Base-by-base conservation (phyloP, 169 alveolate genomes). In the Cyclospora cayetanensis region DNA sequence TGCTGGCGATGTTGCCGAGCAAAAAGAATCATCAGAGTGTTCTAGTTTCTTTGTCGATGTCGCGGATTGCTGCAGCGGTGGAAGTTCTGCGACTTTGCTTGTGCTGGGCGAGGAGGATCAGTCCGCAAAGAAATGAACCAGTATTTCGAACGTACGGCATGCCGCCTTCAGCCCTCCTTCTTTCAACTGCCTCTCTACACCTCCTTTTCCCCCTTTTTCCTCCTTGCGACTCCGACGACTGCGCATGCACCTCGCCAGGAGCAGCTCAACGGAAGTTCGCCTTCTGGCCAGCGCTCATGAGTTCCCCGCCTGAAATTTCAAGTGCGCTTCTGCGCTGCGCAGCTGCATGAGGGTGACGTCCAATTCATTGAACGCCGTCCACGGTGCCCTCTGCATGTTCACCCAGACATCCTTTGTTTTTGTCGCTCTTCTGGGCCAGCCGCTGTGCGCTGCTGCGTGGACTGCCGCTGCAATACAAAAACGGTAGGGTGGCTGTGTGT, bases 401-500 rank as follows among this genome's bases (percentile, higher is more conserved):
- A 46, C 89, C 12, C 72, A 53, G 11, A 79, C 89, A 18, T 68
- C 89, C 52, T 79, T 46, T 31, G 39, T 79, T 52, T 79, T 46
- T 50, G 89, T 79, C 34, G 89, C 89, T 2, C 42, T 79, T 2
- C 89, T 79, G 12, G 89, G 89, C 27, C 89, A 79, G 89, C 89
- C 89, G 1, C 72, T 79, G 4, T 60, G 42, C 41, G 46, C 18
- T 5, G 89, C 89, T 2, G 34, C 89, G 34, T 50, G 89, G 46
- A 79, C 89, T 3, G 89, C 74, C 15, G 39, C 43, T 1, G 89
- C 89, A 37, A 46, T 72, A 22, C 52, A 39, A 12, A 50, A 35
- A 11, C 29, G 89, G 89, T 46, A 4, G 4, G 89, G 2, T 1
- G 2, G n/a, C n/a, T n/a, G n/a, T n/a, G n/a, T n/a, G n/a, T n/a